Evolutionary conservation across 1,284 basidiomycete species (phyloP), one percentile per base, ranked within the genome.

Genomic region (Rhodotorula glutinis): DNA sequence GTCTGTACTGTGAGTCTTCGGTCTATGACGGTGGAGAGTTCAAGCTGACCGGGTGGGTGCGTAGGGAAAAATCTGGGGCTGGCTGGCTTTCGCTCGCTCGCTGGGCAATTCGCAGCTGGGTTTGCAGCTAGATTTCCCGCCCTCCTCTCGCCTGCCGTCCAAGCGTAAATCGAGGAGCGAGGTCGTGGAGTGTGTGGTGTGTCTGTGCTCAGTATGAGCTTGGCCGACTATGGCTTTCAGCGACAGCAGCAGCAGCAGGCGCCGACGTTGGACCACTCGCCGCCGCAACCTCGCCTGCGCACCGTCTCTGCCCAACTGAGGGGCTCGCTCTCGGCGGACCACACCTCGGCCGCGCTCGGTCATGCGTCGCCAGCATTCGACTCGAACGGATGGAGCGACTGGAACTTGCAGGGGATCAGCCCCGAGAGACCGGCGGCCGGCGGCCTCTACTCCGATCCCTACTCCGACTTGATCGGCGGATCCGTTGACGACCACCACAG

Each of bases 301-400:
- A 63, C 62, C 56, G 57, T 63, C 25, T 53, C 49, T 27, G 41
- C 57, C 40, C 57, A 58, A 21, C 56, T 63, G 23, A 52, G 62
- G 5, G 27, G 13, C 30, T 29, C 38, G 27, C 54, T 51, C 11
- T 33, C 54, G 46, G 49, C 53, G n/a, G 56, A 53, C n/a, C 27
- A 5, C 29, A 27, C 8, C 21, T 21, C 46, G n/a, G 46, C 46
- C 46, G 46, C 46, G 23, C 17, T 30, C 30, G 56, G 29, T 11
- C 58, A 40, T 25, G 27, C 25, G 29, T 53, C 41, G 27, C 52
- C 40, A 2, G 49, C 27, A 27, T 8, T 27, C 25, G 41, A 33
- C 7, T 7, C 29, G 55, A 55, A 44, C 55, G 56, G 30, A 49
- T 63, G 62, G 62, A 21, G 16, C 33, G 62, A 63, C 14, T 63